Conservation (phyloP, 2,329 filamentous ascomycete genomes). For the Chaetomium sp. region DNA sequence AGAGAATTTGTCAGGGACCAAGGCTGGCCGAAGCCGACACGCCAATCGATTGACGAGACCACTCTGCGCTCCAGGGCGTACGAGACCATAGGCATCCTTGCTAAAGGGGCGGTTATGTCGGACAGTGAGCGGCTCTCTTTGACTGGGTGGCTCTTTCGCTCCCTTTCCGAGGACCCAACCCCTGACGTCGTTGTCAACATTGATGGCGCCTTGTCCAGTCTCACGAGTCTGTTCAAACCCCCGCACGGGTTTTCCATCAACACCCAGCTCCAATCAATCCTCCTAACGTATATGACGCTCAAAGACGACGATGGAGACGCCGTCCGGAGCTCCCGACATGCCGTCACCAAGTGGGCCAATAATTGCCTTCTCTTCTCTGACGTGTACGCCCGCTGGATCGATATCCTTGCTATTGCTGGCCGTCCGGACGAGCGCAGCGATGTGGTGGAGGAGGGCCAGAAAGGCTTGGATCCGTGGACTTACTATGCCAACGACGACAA, state of each 20-base stretch:
- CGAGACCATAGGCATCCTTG: conserved; percentile 84
- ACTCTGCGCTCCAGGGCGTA: conserved; percentile 79
- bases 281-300: conserved; percentile 68
- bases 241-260: conserved; percentile 37
- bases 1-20: conserved; percentile 74
- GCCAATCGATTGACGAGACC: conserved; percentile 58
- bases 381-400: conserved; percentile 80
- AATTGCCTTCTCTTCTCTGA: conserved; percentile 80
- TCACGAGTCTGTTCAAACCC: conserved; percentile 54
- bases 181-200: conserved; percentile 81
- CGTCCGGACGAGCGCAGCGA: conserved; percentile 72
- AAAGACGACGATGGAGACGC: conserved; percentile 51
- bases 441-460: conserved; percentile 84
- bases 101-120: conserved; percentile 63
- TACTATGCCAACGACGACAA: conserved; percentile 50
- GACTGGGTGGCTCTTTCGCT: conserved; percentile 77
- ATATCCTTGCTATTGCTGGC: conserved; percentile 77
- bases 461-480: conserved; percentile 74
- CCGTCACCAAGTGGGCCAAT: conserved; percentile 86
- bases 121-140: conserved; percentile 56
- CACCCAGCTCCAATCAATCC: conserved; percentile 52
- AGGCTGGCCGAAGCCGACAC: conserved; percentile 72
- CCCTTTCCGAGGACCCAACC: conserved; percentile 76
- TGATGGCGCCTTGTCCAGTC: conserved; percentile 81
- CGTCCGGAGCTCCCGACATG: conserved; percentile 76